Base-by-base conservation (phyloP, 2,329 filamentous ascomycete genomes). In the Fusarium abutilonis region DNA sequence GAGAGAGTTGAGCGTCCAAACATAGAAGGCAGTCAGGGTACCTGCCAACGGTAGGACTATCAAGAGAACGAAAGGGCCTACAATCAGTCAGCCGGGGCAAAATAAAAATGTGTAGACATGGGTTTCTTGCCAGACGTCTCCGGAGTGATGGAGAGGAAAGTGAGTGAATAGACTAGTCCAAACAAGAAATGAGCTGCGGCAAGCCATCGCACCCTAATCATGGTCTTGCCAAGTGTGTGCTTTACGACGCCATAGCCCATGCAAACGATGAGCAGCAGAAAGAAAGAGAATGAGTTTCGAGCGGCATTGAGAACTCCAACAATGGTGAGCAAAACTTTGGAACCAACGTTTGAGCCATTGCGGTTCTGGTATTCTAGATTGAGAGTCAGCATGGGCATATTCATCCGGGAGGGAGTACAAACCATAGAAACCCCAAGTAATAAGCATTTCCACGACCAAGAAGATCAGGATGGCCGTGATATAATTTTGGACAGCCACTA, bases 171-270 rank as follows among this genome's bases (percentile, higher is more conserved):
- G 35, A 97, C 89, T 59, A 98, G 86, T 19, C 94, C 95, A 70
- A 99, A 99, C 48, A 96, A 81, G 72, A 99, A 99, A 77, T 99
- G 95, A 3, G 89, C 91, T 61, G 93, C 89, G 14, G 95, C 95
- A 15, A 99, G 86, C 79, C 90, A 91, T 57, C 95, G 91, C 39
- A 97, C 93, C 70, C 91, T 94, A 66, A 94, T 87, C 95, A 99
- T 99, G 11, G 93, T 93, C 71, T 89, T 91, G 55, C 95, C 95
- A 5, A 99, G 84, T 3, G 90, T 92, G 3, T 89, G 91, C 79
- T 98, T 98, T 66, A 99, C 96, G 21, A 99, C 96, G 69, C 95
- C 95, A 71, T 99, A 99, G 29, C 95, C 95, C 95, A 99, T 99
- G 77, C 95, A 99, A 29, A 99, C 95, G 67, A 99, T 98, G 49